Conservation (phyloP, 1,139 yeast genomes). For the Blastobotrys proliferans region DNA sequence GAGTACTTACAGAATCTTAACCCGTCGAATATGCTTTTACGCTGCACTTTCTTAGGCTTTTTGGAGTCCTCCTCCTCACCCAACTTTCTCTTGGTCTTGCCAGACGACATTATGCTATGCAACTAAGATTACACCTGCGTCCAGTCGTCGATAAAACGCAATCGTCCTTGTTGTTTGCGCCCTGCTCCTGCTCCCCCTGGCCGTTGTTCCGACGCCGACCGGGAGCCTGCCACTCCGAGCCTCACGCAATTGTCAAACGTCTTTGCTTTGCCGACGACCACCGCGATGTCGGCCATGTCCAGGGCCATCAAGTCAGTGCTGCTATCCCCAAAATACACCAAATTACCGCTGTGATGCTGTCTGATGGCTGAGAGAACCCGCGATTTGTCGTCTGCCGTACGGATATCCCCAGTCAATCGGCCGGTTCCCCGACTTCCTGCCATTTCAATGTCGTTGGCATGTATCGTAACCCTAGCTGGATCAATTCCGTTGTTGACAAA, state of each 20-base stretch:
- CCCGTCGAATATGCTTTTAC: neutral
- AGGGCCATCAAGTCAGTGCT: constrained; percentile 57
- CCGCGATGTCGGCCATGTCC: constrained; percentile 47
- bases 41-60: neutral
- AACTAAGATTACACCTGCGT: neutral
- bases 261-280: constrained; percentile 37
- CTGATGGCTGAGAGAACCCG: neutral
- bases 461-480: constrained; percentile 21
- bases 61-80: neutral
- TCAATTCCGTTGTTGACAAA: constrained; percentile 37
- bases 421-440: too few species aligned
- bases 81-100: constrained; percentile 5
- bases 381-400: constrained; percentile 59
- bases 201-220: too few species aligned
- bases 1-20: neutral
- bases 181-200: too few species aligned
- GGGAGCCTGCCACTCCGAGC: constrained; percentile 15
- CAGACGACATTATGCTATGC: constrained; percentile 1
- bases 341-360: neutral
- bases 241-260: constrained; percentile 15
- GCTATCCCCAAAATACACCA: constrained; percentile 60
- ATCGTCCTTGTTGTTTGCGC: too few species aligned
- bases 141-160: constrained; percentile 15
- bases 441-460: constrained; percentile 49
- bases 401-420: constrained; percentile 31